Evolutionary conservation across 208 protist genomes (phyloP).

Genomic region (Spongospora subterranea): DNA sequence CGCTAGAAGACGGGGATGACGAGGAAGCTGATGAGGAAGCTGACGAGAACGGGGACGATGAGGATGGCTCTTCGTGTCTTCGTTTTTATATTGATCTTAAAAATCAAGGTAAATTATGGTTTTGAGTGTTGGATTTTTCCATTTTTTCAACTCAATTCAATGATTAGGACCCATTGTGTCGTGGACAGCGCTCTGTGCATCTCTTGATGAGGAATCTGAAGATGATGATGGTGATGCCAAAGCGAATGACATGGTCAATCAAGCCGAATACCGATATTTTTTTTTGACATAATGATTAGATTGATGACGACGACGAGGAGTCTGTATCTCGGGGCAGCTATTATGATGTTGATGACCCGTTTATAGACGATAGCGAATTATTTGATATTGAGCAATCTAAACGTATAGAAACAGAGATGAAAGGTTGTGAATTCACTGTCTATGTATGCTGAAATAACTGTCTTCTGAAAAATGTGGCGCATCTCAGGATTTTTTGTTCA

Average conservation of each 20-base stretch:
- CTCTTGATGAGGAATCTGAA: not conserved
- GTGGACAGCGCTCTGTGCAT: conserved; percentile 45
- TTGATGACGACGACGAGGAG: not conserved
- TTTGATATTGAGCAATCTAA: conserved; percentile 52
- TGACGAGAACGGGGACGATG: conserved; percentile 56
- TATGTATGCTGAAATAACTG: not conserved
- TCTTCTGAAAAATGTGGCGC: not conserved
- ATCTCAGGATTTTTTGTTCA: conserved; percentile 50
- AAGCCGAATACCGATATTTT: not conserved
- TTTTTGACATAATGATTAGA: not conserved
- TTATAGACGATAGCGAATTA: conserved; percentile 56
- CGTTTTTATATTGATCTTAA: conserved; percentile 50
- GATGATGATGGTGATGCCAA: not conserved
- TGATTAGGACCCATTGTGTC: not conserved
- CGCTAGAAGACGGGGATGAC: conserved; percentile 61
- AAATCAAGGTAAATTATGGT: not conserved
- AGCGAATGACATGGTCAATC: not conserved
- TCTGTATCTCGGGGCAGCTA: conserved; percentile 8
- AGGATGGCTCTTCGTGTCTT: conserved; percentile 27
- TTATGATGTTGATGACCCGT: conserved; percentile 48
- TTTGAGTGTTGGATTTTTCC: not conserved
- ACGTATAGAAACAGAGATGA: conserved; percentile 48
- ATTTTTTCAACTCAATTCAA: not conserved
- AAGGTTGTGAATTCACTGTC: too few species aligned
- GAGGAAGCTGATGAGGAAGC: conserved; percentile 59